These are phyloP conservation scores for Multifurca ochricompacta DNA, from an alignment of 768 basidiomycete genomes.

Conservation along the genomic window DNA sequence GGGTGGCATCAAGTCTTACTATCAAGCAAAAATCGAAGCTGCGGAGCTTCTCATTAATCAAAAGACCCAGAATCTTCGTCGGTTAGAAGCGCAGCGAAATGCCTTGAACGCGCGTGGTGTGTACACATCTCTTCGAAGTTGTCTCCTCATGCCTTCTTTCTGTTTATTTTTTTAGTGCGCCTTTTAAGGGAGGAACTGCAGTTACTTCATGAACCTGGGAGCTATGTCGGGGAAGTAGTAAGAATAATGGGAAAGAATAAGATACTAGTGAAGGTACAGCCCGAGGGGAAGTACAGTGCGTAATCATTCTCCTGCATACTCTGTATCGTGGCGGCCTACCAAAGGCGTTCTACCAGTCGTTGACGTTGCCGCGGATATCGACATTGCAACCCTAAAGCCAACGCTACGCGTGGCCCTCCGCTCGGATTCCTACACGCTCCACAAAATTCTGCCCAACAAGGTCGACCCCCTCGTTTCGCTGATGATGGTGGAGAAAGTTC, in stretches of 20 bases:
- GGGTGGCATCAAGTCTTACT: conserved; percentile 80
- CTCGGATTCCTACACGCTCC: conserved; percentile 92
- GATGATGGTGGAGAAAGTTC: conserved; percentile 99
- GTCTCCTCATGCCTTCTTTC: too few species aligned
- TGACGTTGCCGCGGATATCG: conserved; percentile 85
- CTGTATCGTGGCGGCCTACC: background rate
- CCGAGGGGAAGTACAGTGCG: conserved; percentile 98
- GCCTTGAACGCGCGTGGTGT: conserved; percentile 90
- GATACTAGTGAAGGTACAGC: conserved; percentile 96
- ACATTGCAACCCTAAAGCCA: conserved; percentile 69
- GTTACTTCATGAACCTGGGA: conserved; percentile 88
- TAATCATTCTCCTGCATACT: conserved; percentile 22
- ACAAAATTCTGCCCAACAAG: conserved; percentile 95
- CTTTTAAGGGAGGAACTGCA: conserved; percentile 89
- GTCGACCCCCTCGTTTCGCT: conserved; percentile 96
- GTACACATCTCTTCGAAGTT: conserved; percentile 23
- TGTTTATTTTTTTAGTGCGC: conserved; percentile 47
- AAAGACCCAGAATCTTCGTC: conserved; percentile 92
- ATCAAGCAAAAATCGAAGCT: conserved; percentile 91
- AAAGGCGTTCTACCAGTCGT: conserved; percentile 53
- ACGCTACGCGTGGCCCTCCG: conserved; percentile 91
- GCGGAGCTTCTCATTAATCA: conserved; percentile 91
- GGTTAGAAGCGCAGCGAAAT: conserved; percentile 95
- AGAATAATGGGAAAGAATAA: conserved; percentile 99
- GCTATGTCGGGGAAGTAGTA: conserved; percentile 95